phyloP scores from a whole-genome alignment of 768 basidiomycete genomes.

The Thelephora aurantiotincta region DNA sequence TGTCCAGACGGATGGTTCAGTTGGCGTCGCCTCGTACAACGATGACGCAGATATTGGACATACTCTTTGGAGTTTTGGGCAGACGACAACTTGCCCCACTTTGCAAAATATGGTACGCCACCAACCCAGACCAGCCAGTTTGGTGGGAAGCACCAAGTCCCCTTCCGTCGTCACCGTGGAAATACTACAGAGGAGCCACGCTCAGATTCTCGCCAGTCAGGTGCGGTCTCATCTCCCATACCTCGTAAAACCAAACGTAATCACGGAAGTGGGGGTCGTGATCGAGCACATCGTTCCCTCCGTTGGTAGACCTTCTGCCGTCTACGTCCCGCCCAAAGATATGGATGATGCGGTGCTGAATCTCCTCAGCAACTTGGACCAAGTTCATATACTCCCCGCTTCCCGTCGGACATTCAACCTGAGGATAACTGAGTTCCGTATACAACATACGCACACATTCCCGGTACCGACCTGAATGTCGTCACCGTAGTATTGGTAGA shows the following conservation, averaged over 20 bases:
- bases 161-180: constrained; percentile 86
- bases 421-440: not conserved
- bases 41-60: constrained; percentile 16
- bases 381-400: constrained; percentile 98
- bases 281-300: constrained; percentile 77
- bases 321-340: constrained; percentile 90
- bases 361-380: constrained; percentile 87
- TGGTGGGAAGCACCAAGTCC: constrained; percentile 97
- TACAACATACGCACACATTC: not conserved
- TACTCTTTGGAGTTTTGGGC: constrained; percentile 89
- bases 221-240: constrained; percentile 13
- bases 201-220: not conserved
- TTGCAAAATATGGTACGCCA: constrained; percentile 85
- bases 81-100: constrained; percentile 80
- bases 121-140: constrained; percentile 92
- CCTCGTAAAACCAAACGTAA: constrained; percentile 94
- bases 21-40: not conserved
- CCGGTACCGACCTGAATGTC: constrained; percentile 43
- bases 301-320: constrained; percentile 83
- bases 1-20: constrained; percentile 17
- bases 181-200: constrained; percentile 43
- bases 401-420: constrained; percentile 92
- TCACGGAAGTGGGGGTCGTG: constrained; percentile 92
- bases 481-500: constrained; percentile 96
- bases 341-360: constrained; percentile 97